A percentile compares a stretch with the other conserved stretches of the same genome.
phyloP scores from a whole-genome alignment of 495 filamentous ascomycete species.

The Coniosporium apollinis region DNA sequence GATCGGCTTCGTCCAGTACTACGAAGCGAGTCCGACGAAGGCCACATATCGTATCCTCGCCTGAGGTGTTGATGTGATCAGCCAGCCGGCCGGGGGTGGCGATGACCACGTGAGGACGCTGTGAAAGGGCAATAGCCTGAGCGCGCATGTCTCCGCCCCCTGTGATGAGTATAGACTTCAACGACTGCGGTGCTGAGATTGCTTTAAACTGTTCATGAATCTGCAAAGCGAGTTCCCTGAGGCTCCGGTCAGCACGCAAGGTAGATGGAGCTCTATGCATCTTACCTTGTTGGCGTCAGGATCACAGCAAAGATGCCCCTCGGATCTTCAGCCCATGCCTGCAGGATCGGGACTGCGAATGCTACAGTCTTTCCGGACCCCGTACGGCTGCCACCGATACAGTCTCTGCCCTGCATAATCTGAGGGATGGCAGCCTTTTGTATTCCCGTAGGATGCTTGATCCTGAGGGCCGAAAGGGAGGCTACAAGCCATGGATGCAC shows the following conservation, averaged over 20 bases:
- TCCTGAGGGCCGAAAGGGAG: constrained; percentile 71
- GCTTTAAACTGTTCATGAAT: constrained; percentile 92
- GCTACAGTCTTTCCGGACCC: constrained; percentile 99
- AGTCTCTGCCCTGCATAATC: constrained; percentile 78
- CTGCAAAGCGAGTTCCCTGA: constrained; percentile 79
- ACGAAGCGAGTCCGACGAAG: constrained; percentile 64
- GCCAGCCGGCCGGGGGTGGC: constrained; percentile 88
- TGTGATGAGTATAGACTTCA: constrained; percentile 74
- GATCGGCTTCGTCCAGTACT: constrained; percentile 92
- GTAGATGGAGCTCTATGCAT: not conserved
- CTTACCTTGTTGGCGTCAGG: constrained; percentile 71
- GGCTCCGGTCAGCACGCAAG: not conserved
- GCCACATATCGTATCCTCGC: constrained; percentile 72
- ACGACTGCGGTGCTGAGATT: constrained; percentile 65
- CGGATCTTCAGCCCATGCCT: constrained; percentile 85
- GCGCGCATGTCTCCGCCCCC: constrained; percentile 84
- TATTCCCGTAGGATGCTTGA: constrained; percentile 77
- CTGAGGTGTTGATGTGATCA: constrained; percentile 81
- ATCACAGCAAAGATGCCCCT: constrained; percentile 79
- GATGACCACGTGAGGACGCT: constrained; percentile 79
- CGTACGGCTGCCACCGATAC: constrained; percentile 84
- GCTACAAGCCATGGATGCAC: constrained; percentile 81
- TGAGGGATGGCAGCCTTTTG: constrained; percentile 82
- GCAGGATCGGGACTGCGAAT: constrained; percentile 83
- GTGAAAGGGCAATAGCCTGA: constrained; percentile 67